phyloP scores from a whole-genome alignment of 140 eudicot species.

The Cichorium intybus region DNA sequence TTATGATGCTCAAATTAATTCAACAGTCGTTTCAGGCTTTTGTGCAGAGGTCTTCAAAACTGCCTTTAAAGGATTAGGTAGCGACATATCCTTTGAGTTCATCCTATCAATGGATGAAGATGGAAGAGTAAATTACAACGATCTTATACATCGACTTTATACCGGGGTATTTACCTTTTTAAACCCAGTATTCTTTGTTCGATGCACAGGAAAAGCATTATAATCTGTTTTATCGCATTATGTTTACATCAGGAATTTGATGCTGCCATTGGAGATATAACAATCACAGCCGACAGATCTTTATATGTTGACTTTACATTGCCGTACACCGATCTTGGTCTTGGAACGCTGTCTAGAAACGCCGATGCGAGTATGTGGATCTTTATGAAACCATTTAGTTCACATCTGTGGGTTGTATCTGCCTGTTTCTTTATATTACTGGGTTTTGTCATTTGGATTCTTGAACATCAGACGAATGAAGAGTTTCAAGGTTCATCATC shows the following conservation, averaged over 20 bases:
- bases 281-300: conserved; percentile 40
- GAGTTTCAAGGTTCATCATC: conserved; percentile 39
- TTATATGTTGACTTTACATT: conserved; percentile 44
- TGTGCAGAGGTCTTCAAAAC: conserved; percentile 25
- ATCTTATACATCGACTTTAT: conserved; percentile 21
- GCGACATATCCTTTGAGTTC: conserved; percentile 1
- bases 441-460: conserved; percentile 40
- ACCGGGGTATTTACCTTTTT: conserved; percentile 16
- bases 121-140: neutral
- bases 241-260: conserved; percentile 17
- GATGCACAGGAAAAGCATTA: neutral
- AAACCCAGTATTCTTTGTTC: neutral
- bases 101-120: neutral
- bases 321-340: conserved; percentile 38
- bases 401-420: conserved; percentile 36
- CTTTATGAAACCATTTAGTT: conserved; percentile 40
- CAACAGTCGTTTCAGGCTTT: conserved; percentile 18
- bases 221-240: neutral
- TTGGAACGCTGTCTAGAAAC: conserved; percentile 18
- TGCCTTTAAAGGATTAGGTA: conserved; percentile 7
- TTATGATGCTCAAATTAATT: conserved; percentile 11
- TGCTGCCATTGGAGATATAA: conserved; percentile 47
- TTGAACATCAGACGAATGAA: conserved; percentile 37
- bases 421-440: conserved; percentile 31
- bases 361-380: conserved; percentile 29